Conservation (phyloP, 257 asterid species). For the Przewalskia tangutica region DNA sequence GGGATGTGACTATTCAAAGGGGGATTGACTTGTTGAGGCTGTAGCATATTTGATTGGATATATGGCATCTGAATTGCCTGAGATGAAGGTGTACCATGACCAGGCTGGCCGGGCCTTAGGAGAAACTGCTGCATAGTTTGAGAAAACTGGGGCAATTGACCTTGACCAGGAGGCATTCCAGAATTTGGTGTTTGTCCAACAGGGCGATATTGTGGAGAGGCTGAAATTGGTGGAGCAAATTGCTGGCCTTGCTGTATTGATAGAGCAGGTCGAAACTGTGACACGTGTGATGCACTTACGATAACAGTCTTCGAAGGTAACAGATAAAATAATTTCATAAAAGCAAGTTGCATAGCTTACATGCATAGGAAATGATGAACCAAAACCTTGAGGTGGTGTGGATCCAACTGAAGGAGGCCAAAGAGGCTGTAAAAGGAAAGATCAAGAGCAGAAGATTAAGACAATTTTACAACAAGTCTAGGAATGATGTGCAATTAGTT, state of each 20-base stretch:
- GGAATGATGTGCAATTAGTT: not conserved
- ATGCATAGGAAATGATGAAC: constrained; percentile 55
- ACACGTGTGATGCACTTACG: constrained; percentile 2
- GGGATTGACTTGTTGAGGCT: constrained; percentile 39
- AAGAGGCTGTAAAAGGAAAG: constrained; percentile 31
- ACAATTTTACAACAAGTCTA: not conserved
- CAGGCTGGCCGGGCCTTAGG: constrained; percentile 47
- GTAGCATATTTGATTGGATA: constrained; percentile 54
- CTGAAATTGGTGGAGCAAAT: constrained; percentile 37
- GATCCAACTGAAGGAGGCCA: constrained; percentile 65
- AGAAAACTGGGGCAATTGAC: constrained; percentile 57
- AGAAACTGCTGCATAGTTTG: constrained; percentile 67
- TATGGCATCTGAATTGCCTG: constrained; percentile 23
- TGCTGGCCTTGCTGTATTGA: constrained; percentile 54
- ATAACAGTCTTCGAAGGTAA: not conserved
- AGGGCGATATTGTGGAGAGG: constrained; percentile 62
- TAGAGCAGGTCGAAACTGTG: constrained; percentile 57
- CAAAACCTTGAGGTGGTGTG: constrained; percentile 56
- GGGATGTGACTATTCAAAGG: constrained; percentile 19
- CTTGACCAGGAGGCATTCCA: constrained; percentile 57
- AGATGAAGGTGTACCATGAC: constrained; percentile 41
- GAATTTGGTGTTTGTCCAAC: constrained; percentile 46
- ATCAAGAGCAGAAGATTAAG: not conserved
- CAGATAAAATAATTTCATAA: not conserved
- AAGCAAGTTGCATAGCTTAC: constrained; percentile 29